A percentile compares a stretch with the other conserved stretches of the same genome.
Conservation (phyloP, 1,284 basidiomycete genomes). For the Sparassis latifolia region DNA sequence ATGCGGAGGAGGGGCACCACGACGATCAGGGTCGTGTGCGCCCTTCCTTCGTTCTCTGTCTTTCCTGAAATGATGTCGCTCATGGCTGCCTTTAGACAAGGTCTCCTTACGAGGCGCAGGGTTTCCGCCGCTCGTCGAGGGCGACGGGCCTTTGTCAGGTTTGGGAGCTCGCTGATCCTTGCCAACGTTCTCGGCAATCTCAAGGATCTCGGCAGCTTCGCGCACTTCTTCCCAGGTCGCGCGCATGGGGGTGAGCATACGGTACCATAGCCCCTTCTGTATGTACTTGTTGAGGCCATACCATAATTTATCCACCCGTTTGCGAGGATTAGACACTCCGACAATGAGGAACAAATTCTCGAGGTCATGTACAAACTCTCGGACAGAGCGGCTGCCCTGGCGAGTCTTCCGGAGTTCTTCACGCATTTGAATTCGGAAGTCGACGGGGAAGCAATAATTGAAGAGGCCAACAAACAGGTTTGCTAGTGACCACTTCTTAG, state of each 20-base stretch:
- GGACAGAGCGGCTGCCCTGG: conserved; percentile 3
- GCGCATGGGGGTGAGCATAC: neutral
- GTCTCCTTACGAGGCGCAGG: neutral
- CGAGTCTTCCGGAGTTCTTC: neutral
- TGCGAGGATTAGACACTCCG: conserved; percentile 1
- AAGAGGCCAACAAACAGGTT: conserved; percentile 4
- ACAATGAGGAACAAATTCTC: conserved; percentile 2
- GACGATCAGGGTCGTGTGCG: neutral
- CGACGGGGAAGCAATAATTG: conserved; percentile 5
- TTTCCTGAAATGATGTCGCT: neutral
- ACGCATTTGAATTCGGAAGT: conserved; percentile 1
- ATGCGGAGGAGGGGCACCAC: no score
- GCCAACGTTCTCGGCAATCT: neutral
- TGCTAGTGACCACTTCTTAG: neutral
- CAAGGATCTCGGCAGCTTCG: neutral
- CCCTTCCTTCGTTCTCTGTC: neutral
- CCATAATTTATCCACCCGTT: conserved; percentile 7
- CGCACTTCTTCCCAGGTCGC: conserved; percentile 4
- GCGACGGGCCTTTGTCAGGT: neutral
- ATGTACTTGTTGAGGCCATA: neutral
- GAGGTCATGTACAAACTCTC: conserved; percentile 7
- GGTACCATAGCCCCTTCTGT: conserved; percentile 4
- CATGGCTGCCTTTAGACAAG: neutral
- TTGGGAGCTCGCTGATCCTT: neutral
- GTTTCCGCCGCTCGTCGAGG: conserved; percentile 5